phyloP scores from a whole-genome alignment of 164 flowering plant genomes.

The Protea cynaroides region DNA sequence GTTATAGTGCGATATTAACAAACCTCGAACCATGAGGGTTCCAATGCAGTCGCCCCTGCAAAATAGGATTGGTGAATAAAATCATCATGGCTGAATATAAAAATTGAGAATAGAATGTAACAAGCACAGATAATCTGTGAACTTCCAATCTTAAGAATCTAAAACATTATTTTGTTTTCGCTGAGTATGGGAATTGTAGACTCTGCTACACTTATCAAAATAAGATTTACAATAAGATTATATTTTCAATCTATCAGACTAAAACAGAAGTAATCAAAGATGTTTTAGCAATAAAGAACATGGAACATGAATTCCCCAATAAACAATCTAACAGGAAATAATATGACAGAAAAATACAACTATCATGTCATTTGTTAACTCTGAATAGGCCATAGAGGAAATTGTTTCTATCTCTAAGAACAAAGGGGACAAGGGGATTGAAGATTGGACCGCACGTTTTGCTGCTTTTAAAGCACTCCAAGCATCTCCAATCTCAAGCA shows the following conservation, averaged over 20 bases:
- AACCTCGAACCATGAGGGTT: slow-evolving; percentile 91
- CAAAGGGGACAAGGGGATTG: neutral
- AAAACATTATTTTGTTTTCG: neutral
- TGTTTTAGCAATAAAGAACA: slow-evolving; percentile 26
- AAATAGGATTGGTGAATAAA: slow-evolving; percentile 1
- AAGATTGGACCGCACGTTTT: neutral
- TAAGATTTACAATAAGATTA: no score
- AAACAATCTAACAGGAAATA: no score
- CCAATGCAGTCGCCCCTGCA: slow-evolving; percentile 81
- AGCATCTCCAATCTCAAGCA: slow-evolving; percentile 83
- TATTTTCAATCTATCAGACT: no score
- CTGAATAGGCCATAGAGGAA: slow-evolving; percentile 10
- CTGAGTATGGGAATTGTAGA: no score
- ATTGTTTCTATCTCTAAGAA: neutral
- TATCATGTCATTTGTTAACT: no score
- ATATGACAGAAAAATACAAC: no score
- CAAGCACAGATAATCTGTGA: neutral
- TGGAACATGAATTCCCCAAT: no score
- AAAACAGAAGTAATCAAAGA: slow-evolving; percentile 3
- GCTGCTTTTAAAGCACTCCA: slow-evolving; percentile 22
- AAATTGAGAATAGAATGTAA: neutral
- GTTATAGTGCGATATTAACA: slow-evolving; percentile 2
- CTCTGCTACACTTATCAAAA: no score
- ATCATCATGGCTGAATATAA: neutral
- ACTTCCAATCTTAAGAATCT: slow-evolving; percentile 1